Percentiles rank a stretch among this genome's conserved stretches.
Evolutionary conservation across 371 early-diverging fungal species (phyloP).

Genomic region (Fennellomyces sp.): DNA sequence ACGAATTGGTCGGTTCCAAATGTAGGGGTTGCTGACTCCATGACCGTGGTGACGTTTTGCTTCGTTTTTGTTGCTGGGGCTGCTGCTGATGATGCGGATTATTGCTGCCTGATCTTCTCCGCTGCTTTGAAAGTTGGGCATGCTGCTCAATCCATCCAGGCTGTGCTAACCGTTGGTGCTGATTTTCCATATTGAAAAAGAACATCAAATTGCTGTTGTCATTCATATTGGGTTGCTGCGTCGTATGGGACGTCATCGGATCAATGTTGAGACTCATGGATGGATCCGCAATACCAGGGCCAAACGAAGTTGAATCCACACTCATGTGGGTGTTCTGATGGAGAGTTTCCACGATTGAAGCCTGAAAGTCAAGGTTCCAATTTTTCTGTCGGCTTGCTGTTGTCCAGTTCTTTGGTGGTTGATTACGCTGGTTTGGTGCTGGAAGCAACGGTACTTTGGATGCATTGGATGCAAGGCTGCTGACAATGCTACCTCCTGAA

Average conservation of each 20-base stretch:
- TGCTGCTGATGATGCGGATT: not conserved
- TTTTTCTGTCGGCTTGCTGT: constrained; percentile 2
- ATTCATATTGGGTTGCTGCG: not conserved
- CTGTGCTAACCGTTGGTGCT: not conserved
- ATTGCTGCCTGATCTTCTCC: not conserved
- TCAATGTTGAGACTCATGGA: constrained; percentile 2
- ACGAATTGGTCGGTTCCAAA: not conserved
- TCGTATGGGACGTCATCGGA: not conserved
- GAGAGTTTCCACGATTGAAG: constrained; percentile 16
- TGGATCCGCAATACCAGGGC: constrained; percentile 3
- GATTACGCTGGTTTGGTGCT: constrained; percentile 17
- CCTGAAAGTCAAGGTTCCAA: constrained; percentile 12
- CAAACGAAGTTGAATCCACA: constrained; percentile 3
- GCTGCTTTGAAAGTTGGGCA: not conserved
- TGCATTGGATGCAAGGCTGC: not conserved
- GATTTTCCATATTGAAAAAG: not conserved
- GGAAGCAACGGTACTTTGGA: constrained; percentile 11
- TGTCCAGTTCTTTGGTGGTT: constrained; percentile 11
- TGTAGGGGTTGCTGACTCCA: not conserved
- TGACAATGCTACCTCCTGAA: not conserved
- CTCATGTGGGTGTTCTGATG: constrained; percentile 11
- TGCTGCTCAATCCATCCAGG: not conserved
- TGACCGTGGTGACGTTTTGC: not conserved
- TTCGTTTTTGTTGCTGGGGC: not conserved
- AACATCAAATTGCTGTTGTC: not conserved